These are phyloP conservation scores for Candida pini DNA, from an alignment of 805 yeast species.

Conservation along the genomic window DNA sequence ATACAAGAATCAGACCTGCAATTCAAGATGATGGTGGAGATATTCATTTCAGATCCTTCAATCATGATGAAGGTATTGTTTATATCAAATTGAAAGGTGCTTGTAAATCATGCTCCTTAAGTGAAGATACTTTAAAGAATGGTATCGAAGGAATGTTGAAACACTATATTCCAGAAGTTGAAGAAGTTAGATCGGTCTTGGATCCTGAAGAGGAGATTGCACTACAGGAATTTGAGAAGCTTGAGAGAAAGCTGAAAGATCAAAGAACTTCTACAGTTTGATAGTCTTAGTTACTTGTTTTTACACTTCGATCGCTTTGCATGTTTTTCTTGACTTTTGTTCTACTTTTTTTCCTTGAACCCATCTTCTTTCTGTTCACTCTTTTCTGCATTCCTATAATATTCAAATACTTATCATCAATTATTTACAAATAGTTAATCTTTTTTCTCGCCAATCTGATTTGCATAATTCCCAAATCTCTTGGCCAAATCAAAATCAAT, in stretches of 20 bases:
- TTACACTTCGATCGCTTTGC: background rate
- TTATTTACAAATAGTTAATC: no score
- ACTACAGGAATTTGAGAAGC: slow-evolving; percentile 74
- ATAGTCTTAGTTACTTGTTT: background rate
- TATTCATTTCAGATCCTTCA: slow-evolving; percentile 59
- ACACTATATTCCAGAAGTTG: slow-evolving; percentile 64
- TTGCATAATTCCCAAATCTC: slow-evolving; percentile 34
- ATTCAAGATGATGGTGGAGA: slow-evolving; percentile 76
- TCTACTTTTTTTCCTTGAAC: background rate
- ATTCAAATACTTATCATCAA: no score
- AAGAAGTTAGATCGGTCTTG: slow-evolving; percentile 39
- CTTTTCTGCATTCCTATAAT: no score
- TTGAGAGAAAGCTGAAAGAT: slow-evolving; percentile 53
- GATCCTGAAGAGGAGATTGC: slow-evolving; percentile 52
- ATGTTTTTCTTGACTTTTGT: background rate
- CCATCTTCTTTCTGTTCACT: background rate
- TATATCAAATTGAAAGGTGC: slow-evolving; percentile 60
- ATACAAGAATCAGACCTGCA: slow-evolving; percentile 68
- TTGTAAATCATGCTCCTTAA: slow-evolving; percentile 65
- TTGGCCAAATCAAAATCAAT: slow-evolving; percentile 56
- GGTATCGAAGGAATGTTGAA: slow-evolving; percentile 71
- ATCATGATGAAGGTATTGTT: slow-evolving; percentile 50
- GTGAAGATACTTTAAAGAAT: slow-evolving; percentile 58
- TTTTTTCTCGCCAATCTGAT: slow-evolving; percentile 11
- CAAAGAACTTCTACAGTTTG: slow-evolving; percentile 11